Evolutionary conservation across 2,329 filamentous ascomycete species (phyloP), one percentile per base, ranked within the genome.

Genomic region (Aspergillus uvarum): DNA sequence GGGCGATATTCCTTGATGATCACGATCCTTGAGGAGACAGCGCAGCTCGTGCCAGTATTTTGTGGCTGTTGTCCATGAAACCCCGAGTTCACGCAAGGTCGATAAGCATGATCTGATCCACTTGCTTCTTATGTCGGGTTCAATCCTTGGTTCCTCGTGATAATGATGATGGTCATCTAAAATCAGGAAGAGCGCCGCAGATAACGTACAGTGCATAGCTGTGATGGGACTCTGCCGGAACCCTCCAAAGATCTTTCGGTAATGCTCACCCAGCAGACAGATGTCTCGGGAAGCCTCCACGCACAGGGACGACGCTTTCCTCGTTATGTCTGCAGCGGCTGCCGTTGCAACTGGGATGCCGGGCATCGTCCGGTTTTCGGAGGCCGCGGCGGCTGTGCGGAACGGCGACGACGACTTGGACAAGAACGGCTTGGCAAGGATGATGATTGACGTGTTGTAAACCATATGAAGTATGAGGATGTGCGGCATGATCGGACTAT

Each of bases 221-320:
- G 74, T 70, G 1, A 77, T 68, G 3, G 75, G 74, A 47, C 74
- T 76, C 14, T 59, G 60, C 26, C 64, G 72, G 62, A 77, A 77
- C 35, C 69, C 69, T 31, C 74, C 75, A 56, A 74, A 77, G 2
- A 54, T 61, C 22, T 72, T 66, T 21, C 71, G 66, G 54, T 76
- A 76, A 54, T 71, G 71, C 44, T 74, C 66, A 8, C 65, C 64
- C 16, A 73, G 59, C 14, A 67, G 32, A 42, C 68, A 68, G 44
- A 72, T 70, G 12, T 60, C 58, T 5, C 65, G 65, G 4, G 68
- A 61, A 11, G 74, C 68, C 42, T 68, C 64, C 35, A 56, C 29
- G 62, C 68, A 70, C 12, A 63, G 60, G 16, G 48, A 52, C 5
- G 47, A 42, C 4, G 64, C 61, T 55, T 65, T 67, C n/a, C 11